Percentiles rank a stretch among this genome's conserved stretches.
Conservation (phyloP, 139 green algal genomes). For the Chlamydomonas eustigma region DNA sequence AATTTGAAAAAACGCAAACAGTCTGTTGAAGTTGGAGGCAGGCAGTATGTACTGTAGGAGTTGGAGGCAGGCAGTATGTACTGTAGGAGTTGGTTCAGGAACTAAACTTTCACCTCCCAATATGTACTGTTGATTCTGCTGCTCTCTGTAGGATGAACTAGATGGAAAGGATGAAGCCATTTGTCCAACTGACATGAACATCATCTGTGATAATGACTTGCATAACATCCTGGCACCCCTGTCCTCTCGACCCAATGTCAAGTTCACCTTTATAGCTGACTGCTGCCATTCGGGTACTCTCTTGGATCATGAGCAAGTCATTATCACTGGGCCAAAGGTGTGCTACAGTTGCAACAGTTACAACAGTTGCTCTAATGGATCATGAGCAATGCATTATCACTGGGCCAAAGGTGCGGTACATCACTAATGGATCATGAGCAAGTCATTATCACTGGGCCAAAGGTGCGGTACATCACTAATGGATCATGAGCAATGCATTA, state of each 20-base stretch:
- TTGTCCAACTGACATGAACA: slow-evolving; percentile 54
- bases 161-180: slow-evolving; percentile 63
- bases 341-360: background rate
- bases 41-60: no score
- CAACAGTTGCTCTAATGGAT: slow-evolving; percentile 36
- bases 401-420: slow-evolving; percentile 44
- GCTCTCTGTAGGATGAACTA: slow-evolving; percentile 21
- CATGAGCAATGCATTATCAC: slow-evolving; percentile 47
- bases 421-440: slow-evolving; percentile 56
- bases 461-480: slow-evolving; percentile 54
- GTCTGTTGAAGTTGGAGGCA: no score
- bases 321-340: slow-evolving; percentile 48
- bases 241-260: slow-evolving; percentile 23
- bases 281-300: slow-evolving; percentile 69
- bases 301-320: slow-evolving; percentile 53
- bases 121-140: no score
- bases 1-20: no score
- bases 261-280: slow-evolving; percentile 69
- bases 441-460: slow-evolving; percentile 48
- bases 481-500: slow-evolving; percentile 50
- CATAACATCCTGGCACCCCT: slow-evolving; percentile 22
- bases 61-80: no score
- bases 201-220: slow-evolving; percentile 43
- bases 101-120: no score
- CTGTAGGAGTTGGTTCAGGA: no score